A percentile compares a stretch with the other conserved stretches of the same genome.
Conservation (phyloP, 2,329 filamentous ascomycete genomes). For the Coniella lustricola region DNA sequence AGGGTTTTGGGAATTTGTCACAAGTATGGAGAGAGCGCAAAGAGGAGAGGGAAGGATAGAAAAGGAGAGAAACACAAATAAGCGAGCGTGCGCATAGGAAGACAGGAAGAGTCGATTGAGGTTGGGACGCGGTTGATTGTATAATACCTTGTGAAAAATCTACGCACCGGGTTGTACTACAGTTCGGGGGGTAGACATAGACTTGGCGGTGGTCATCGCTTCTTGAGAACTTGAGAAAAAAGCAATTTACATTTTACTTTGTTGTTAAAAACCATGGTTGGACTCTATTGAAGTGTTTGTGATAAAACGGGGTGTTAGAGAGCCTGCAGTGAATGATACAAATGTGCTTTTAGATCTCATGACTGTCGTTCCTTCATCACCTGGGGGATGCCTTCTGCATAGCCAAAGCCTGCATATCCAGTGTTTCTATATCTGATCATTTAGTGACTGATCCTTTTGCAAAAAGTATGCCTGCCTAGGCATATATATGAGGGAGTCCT, state of each 20-base stretch:
- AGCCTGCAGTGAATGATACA: too few species aligned
- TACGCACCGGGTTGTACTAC: conserved; percentile 32
- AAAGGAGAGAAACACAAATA: conserved; percentile 12
- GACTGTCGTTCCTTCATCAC: too few species aligned
- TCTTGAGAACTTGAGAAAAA: conserved; percentile 4
- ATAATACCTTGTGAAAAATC: conserved; percentile 26
- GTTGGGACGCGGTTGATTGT: conserved; percentile 21
- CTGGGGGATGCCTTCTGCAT: too few species aligned
- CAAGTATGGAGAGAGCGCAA: conserved; percentile 11
- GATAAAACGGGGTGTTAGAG: too few species aligned
- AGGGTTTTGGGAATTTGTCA: conserved; percentile 9
- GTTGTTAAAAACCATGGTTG: neutral
- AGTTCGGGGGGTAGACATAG: conserved; percentile 27
- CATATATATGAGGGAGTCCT: too few species aligned
- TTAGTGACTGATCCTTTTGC: too few species aligned
- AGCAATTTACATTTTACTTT: conserved; percentile 8
- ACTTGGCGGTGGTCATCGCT: conserved; percentile 21
- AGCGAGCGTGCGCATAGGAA: conserved; percentile 12
- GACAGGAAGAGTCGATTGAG: neutral
- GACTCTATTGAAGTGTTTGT: too few species aligned
- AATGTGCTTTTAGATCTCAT: too few species aligned
- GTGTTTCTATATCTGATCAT: too few species aligned
- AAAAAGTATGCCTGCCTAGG: too few species aligned
- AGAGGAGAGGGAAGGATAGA: conserved; percentile 6
- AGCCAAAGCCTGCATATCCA: too few species aligned